Evolutionary conservation across 139 green algal species (phyloP).

Genomic region (Chlamydomonas schloesseri): DNA sequence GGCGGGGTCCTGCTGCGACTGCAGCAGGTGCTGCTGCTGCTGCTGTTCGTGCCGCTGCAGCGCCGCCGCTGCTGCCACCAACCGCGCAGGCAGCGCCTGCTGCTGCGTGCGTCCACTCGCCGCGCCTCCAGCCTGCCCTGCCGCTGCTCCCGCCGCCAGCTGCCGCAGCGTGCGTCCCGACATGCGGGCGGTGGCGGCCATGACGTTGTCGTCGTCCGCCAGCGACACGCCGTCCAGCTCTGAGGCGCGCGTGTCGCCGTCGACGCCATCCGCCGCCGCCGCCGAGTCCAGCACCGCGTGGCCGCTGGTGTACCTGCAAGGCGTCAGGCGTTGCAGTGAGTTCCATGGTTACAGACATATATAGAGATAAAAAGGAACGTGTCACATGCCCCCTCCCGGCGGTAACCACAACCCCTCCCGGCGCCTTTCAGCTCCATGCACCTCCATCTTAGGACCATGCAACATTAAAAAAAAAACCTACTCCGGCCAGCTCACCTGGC

Average conservation of each 20-base stretch:
- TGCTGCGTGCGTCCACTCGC: no score
- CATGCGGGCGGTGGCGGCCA: conserved; percentile 50
- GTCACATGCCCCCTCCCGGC: no score
- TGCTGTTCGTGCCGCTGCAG: not conserved
- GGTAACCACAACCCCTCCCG: no score
- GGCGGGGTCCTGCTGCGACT: no score
- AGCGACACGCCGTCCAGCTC: conserved; percentile 20
- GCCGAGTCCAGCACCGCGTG: not conserved
- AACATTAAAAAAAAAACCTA: no score
- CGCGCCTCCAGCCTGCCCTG: not conserved
- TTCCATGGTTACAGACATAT: no score
- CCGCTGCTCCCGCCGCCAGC: not conserved
- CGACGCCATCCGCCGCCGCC: not conserved
- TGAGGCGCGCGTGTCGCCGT: not conserved
- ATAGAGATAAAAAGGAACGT: no score
- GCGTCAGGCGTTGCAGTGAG: not conserved
- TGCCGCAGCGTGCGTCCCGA: conserved; percentile 51
- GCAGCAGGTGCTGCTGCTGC: not conserved
- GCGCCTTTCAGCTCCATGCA: no score
- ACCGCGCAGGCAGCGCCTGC: not conserved
- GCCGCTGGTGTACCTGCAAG: not conserved
- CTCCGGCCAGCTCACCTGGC: conserved; percentile 6
- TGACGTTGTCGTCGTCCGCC: conserved; percentile 27
- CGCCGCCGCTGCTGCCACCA: not conserved
- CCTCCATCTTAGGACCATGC: no score